These are phyloP conservation scores for Magnolia sinica DNA, from an alignment of 164 flowering plant species.

Conservation along the genomic window DNA sequence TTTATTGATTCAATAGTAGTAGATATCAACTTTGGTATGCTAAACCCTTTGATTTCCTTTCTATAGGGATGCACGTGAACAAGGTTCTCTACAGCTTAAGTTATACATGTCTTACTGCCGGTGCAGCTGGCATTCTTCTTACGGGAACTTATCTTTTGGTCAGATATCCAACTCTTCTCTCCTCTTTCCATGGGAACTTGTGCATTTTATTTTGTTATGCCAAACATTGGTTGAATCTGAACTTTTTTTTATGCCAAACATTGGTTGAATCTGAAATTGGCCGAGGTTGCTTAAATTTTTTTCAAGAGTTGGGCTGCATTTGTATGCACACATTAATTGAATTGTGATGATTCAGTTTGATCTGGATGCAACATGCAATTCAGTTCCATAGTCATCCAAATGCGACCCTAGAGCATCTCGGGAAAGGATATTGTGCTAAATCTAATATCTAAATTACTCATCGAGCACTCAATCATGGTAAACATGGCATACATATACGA, in stretches of 20 bases:
- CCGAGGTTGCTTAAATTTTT: too few relatives aligned
- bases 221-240: neutral
- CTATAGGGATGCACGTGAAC: slow-evolving; percentile 63
- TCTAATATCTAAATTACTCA: too few relatives aligned
- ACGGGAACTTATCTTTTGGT: slow-evolving; percentile 56
- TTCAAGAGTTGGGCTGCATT: too few relatives aligned
- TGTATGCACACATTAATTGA: too few relatives aligned
- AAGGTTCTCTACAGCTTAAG: slow-evolving; percentile 68
- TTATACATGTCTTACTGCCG: slow-evolving; percentile 63
- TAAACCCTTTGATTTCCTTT: neutral
- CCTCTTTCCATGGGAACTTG: neutral
- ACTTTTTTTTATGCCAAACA: neutral
- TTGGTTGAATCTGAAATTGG: neutral
- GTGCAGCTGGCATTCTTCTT: slow-evolving; percentile 63
- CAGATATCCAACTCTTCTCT: neutral
- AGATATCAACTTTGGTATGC: neutral
- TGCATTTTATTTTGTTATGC: neutral
- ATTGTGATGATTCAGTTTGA: too few relatives aligned
- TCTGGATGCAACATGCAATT: too few relatives aligned
- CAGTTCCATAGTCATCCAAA: too few relatives aligned
- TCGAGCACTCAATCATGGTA: too few relatives aligned
- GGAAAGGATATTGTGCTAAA: too few relatives aligned
- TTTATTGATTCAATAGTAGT: neutral
- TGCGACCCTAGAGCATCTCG: too few relatives aligned
- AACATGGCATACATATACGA: too few relatives aligned